A percentile compares a stretch with the other conserved stretches of the same genome.
Conservation (phyloP, 2,329 filamentous ascomycete genomes). For the Colletotrichum neosansevieriae region DNA sequence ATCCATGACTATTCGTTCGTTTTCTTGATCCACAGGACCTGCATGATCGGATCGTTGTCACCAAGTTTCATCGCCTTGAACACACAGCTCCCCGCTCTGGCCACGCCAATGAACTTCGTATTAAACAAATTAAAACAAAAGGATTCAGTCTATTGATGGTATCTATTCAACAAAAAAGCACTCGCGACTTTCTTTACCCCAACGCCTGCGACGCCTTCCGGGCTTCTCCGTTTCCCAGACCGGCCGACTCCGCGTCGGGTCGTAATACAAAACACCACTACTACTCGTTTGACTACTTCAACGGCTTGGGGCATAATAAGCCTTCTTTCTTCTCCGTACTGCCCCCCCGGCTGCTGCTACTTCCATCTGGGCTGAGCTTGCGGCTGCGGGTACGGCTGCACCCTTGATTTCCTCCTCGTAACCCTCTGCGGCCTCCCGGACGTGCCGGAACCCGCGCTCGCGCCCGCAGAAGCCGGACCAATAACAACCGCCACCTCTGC, state of each 20-base stretch:
- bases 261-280: too few relatives aligned
- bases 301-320: too few relatives aligned
- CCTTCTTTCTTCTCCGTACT: too few relatives aligned
- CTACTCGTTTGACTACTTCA: too few relatives aligned
- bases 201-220: not conserved
- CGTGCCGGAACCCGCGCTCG: not conserved
- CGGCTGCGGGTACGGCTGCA: slow-evolving; percentile 31
- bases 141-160: slow-evolving; percentile 9
- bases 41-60: too few relatives aligned
- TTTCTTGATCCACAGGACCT: not conserved
- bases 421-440: slow-evolving; percentile 27
- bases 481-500: not conserved
- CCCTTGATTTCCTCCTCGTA: slow-evolving; percentile 22
- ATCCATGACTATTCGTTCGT: not conserved
- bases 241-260: not conserved
- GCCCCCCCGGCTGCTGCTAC: too few relatives aligned
- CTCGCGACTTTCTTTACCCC: not conserved
- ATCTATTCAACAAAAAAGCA: not conserved
- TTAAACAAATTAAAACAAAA: not conserved
- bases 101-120: not conserved
- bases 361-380: slow-evolving; percentile 30
- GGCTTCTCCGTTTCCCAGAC: not conserved
- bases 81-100: too few relatives aligned
- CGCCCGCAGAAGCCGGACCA: not conserved
- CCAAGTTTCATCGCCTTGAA: not conserved